Percentiles rank a stretch among this genome's conserved stretches.
Conservation (phyloP, 2,329 filamentous ascomycete genomes). For the Penicillium brasilianum region DNA sequence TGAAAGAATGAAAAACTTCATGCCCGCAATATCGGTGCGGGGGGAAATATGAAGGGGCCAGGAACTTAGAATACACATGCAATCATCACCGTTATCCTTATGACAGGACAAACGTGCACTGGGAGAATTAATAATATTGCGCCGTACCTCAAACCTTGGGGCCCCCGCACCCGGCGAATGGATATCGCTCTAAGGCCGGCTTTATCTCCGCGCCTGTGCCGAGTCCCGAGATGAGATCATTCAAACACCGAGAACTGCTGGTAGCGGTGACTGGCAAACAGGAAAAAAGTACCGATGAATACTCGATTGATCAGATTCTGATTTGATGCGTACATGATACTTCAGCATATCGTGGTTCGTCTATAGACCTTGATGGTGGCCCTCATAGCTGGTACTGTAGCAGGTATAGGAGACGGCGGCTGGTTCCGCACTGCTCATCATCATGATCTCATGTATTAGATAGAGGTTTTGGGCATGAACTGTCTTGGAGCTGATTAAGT, state of each 20-base stretch:
- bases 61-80: background rate
- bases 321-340: background rate
- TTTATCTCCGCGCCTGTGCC: constrained; percentile 12
- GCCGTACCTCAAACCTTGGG: background rate
- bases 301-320: background rate
- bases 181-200: constrained; percentile 1
- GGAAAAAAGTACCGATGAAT: background rate
- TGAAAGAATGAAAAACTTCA: background rate
- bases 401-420: background rate
- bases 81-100: background rate
- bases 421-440: background rate
- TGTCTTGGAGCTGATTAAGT: too few relatives aligned
- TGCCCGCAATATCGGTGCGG: background rate
- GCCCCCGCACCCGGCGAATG: background rate
- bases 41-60: background rate
- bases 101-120: constrained; percentile 2
- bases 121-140: background rate
- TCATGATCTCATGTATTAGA: background rate
- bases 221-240: constrained; percentile 13
- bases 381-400: background rate
- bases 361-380: background rate
- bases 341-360: background rate
- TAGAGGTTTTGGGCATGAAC: background rate
- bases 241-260: background rate
- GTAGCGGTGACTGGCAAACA: background rate